phyloP scores from a whole-genome alignment of 148 eudicot species.

The Silene conica region DNA sequence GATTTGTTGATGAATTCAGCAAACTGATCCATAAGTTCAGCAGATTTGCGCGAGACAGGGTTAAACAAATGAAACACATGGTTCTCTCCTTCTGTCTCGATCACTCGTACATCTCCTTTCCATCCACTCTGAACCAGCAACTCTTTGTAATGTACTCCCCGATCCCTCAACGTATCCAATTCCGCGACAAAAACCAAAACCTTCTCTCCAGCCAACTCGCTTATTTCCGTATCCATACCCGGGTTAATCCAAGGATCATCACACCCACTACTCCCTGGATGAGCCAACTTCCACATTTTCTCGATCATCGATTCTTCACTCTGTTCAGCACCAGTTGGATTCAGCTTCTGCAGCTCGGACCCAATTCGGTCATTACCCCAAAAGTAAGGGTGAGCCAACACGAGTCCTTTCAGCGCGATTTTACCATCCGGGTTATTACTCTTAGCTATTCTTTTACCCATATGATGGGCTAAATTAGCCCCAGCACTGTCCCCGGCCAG shows the following conservation, averaged over 20 bases:
- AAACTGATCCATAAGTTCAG: slow-evolving; percentile 18
- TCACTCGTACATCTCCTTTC: slow-evolving; percentile 30
- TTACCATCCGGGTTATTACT: not conserved
- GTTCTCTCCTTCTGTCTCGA: slow-evolving; percentile 31
- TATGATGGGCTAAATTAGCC: slow-evolving; percentile 30
- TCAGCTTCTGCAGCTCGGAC: not conserved
- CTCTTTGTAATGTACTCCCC: slow-evolving; percentile 30
- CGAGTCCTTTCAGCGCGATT: slow-evolving; percentile 14
- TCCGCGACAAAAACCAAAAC: slow-evolving; percentile 41
- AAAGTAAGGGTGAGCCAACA: slow-evolving; percentile 23
- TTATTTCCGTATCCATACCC: slow-evolving; percentile 1
- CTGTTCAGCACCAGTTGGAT: not conserved
- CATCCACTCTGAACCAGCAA: slow-evolving; percentile 34
- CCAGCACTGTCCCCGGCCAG: slow-evolving; percentile 67
- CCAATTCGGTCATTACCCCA: slow-evolving; percentile 25
- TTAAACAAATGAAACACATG: slow-evolving; percentile 46
- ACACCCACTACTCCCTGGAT: not conserved
- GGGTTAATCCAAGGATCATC: slow-evolving; percentile 12
- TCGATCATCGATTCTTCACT: not conserved
- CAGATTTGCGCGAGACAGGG: slow-evolving; percentile 19
- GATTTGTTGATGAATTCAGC: slow-evolving; percentile 24
- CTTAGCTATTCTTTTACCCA: slow-evolving; percentile 19
- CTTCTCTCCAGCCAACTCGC: slow-evolving; percentile 21
- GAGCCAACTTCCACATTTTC: not conserved
- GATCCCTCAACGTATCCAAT: slow-evolving; percentile 27